A percentile compares a stretch with the other conserved stretches of the same genome.
phyloP scores from a whole-genome alignment of 75 land plant species.

The Azolla pinnata region DNA sequence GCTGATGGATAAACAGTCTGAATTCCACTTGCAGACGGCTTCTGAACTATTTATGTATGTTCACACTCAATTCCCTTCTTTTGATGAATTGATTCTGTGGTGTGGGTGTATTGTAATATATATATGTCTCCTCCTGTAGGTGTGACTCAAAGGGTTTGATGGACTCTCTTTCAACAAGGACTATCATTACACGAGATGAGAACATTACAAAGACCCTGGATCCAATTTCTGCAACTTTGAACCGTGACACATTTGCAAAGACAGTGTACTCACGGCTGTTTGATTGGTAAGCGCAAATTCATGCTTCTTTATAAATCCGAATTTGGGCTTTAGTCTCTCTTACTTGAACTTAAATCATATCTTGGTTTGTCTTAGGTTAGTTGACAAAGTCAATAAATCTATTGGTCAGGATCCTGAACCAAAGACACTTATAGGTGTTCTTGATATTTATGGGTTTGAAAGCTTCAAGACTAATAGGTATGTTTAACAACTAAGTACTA shows the following conservation, averaged over 20 bases:
- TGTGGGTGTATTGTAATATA: not conserved
- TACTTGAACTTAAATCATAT: no score
- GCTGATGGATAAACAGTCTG: constrained; percentile 52
- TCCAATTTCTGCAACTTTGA: constrained; percentile 27
- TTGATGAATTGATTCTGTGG: not conserved
- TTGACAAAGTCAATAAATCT: constrained; percentile 80
- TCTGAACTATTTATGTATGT: constrained; percentile 58
- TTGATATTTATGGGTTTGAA: constrained; percentile 99
- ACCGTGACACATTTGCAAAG: constrained; percentile 24
- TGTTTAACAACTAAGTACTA: no score
- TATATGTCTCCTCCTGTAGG: constrained; percentile 25
- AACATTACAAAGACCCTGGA: constrained; percentile 63
- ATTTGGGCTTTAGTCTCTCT: no score
- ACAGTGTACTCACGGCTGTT: constrained; percentile 20
- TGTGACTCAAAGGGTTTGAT: constrained; percentile 48
- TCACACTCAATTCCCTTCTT: not conserved
- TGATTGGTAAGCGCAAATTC: constrained; percentile 26
- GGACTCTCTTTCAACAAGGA: constrained; percentile 69
- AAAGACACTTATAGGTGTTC: constrained; percentile 79
- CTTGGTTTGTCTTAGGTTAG: constrained; percentile 69
- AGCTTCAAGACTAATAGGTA: constrained; percentile 99
- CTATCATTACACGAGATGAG: constrained; percentile 79
- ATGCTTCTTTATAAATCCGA: no score
- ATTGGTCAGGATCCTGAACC: constrained; percentile 97
- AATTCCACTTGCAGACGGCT: constrained; percentile 52